These are phyloP conservation scores for Lasiosphaeria ovina DNA, from an alignment of 495 filamentous ascomycete genomes.

Conservation along the genomic window DNA sequence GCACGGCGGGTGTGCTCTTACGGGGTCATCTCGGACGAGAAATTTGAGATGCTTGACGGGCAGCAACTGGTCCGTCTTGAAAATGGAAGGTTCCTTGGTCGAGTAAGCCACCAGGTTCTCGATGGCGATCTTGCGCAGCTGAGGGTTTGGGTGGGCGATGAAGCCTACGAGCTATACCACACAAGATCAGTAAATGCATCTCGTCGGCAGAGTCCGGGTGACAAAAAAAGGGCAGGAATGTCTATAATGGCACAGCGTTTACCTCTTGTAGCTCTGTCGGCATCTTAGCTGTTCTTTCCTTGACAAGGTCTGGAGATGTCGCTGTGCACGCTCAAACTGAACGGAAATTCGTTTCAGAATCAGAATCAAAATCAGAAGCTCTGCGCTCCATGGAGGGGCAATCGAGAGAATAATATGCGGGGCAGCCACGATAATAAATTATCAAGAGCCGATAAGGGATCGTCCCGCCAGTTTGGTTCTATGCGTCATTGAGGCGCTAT, in stretches of 20 bases:
- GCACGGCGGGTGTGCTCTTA: conserved; percentile 43
- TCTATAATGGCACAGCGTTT: background rate
- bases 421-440: conserved; percentile 7
- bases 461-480: too few relatives aligned
- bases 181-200: background rate
- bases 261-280: conserved; percentile 84
- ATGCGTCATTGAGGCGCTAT: too few relatives aligned
- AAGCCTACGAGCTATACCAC: conserved; percentile 77
- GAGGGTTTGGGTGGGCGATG: conserved; percentile 82
- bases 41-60: conserved; percentile 88
- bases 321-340: too few relatives aligned
- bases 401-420: background rate
- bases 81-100: conserved; percentile 68
- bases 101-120: conserved; percentile 89
- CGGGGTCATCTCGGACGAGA: conserved; percentile 76
- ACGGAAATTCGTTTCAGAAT: too few relatives aligned
- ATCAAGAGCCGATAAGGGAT: background rate
- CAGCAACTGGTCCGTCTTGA: conserved; percentile 75
- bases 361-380: too few relatives aligned
- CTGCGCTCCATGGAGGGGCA: conserved; percentile 16
- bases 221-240: background rate
- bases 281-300: conserved; percentile 46
- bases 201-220: conserved; percentile 16
- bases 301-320: too few relatives aligned
- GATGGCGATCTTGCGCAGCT: conserved; percentile 70